phyloP scores from a whole-genome alignment of 176 grass and related monocot species.

The Zea luxurians region DNA sequence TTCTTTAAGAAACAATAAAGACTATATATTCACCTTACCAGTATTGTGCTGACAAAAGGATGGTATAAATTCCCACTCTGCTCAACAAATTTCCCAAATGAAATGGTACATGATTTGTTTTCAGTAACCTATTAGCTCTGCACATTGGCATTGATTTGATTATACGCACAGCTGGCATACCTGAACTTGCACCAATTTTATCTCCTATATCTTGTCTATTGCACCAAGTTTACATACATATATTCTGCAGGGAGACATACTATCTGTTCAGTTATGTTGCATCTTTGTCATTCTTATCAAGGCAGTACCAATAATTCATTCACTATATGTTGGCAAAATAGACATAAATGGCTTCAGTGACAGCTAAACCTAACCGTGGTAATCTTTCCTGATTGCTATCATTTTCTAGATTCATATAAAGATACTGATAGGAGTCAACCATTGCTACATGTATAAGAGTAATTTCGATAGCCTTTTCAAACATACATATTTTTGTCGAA shows the following conservation, averaged over 20 bases:
- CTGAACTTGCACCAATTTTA: too few species aligned
- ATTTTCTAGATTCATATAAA: constrained; percentile 27
- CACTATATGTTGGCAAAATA: constrained; percentile 4
- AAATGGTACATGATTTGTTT: too few species aligned
- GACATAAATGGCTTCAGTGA: neutral
- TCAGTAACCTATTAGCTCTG: too few species aligned
- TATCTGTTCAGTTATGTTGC: neutral
- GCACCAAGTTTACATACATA: neutral
- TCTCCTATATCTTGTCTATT: constrained; percentile 21
- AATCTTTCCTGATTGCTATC: constrained; percentile 8
- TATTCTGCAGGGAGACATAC: constrained; percentile 7
- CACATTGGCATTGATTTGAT: too few species aligned
- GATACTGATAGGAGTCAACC: neutral
- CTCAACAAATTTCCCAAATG: too few species aligned
- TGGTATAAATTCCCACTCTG: too few species aligned
- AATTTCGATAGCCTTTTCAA: neutral
- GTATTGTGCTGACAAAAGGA: too few species aligned
- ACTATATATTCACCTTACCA: too few species aligned
- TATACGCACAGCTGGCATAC: too few species aligned
- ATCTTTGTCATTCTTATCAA: constrained; percentile 10
- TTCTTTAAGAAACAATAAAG: too few species aligned
- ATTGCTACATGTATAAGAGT: neutral
- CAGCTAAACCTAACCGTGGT: constrained; percentile 3
- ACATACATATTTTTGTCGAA: neutral
- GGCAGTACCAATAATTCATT: neutral